These are phyloP conservation scores for Collybia nuda DNA, from an alignment of 768 basidiomycete species.

Conservation along the genomic window DNA sequence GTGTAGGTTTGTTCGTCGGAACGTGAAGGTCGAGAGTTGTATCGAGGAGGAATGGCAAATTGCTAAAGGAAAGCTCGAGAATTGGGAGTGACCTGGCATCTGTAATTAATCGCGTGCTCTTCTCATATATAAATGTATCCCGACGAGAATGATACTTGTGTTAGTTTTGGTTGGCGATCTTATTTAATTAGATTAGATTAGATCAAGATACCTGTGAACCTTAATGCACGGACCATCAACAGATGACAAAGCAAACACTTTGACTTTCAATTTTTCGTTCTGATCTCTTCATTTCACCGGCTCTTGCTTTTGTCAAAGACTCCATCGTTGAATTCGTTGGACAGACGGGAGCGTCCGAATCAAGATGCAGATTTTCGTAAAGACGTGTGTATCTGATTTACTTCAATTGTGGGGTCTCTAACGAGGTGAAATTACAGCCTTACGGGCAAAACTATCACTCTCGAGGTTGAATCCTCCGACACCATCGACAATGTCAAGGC, in stretches of 20 bases:
- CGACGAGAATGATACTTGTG: too few species aligned
- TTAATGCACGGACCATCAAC: constrained; percentile 45
- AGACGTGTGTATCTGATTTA: constrained; percentile 62
- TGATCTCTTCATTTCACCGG: constrained; percentile 26
- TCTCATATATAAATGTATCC: too few species aligned
- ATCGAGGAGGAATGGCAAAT: constrained; percentile 23
- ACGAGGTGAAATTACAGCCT: constrained; percentile 51
- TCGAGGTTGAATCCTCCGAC: constrained; percentile 97
- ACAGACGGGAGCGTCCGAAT: constrained; percentile 76
- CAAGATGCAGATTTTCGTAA: constrained; percentile 98
- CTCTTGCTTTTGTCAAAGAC: constrained; percentile 87
- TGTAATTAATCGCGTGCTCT: too few species aligned
- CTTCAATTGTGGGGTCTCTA: background rate
- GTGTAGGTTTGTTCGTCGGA: constrained; percentile 26
- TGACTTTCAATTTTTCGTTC: constrained; percentile 20
- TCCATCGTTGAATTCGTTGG: constrained; percentile 90
- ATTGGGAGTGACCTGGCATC: constrained; percentile 6
- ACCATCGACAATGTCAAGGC: constrained; percentile 98
- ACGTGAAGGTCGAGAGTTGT: constrained; percentile 12
- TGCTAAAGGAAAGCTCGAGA: constrained; percentile 16
- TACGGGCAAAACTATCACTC: constrained; percentile 98
- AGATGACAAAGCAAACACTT: constrained; percentile 34
- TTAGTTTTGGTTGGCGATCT: too few species aligned
- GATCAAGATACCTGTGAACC: constrained; percentile 21
- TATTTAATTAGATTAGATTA: background rate